Evolutionary conservation across 2,329 filamentous ascomycete genomes (phyloP).

Genomic region (Microascus cirrosus): DNA sequence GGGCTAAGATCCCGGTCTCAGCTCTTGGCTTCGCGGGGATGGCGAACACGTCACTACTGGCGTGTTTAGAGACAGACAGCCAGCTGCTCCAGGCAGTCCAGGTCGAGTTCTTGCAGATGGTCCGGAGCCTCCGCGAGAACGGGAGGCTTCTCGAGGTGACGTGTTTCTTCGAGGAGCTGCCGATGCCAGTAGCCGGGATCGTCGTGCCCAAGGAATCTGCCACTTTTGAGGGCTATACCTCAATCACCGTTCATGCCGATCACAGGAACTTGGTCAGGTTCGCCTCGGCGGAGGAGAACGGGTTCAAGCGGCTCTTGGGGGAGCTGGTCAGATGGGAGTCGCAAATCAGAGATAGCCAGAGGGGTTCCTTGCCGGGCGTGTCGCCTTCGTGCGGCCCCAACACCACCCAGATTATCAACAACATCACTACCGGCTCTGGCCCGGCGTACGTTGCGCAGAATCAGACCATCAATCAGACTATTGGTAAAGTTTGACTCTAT

Average conservation of each 20-base stretch:
- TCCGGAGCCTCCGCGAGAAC: slow-evolving; percentile 10
- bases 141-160: slow-evolving; percentile 13
- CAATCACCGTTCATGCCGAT: slow-evolving; percentile 17
- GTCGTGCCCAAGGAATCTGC: slow-evolving; percentile 19
- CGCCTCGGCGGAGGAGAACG: slow-evolving; percentile 13
- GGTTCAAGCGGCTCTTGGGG: slow-evolving; percentile 15
- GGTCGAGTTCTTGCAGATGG: slow-evolving; percentile 14
- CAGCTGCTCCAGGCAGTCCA: slow-evolving; percentile 14
- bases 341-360: not conserved
- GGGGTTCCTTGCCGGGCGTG: too few relatives aligned
- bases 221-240: slow-evolving; percentile 15
- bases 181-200: slow-evolving; percentile 11
- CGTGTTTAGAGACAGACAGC: slow-evolving; percentile 14
- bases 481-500: too few relatives aligned
- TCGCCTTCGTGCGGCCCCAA: too few relatives aligned
- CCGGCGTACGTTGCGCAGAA: too few relatives aligned
- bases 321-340: slow-evolving; percentile 7
- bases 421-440: too few relatives aligned
- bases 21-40: slow-evolving; percentile 9
- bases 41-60: slow-evolving; percentile 17
- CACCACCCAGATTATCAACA: too few relatives aligned
- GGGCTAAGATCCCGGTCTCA: slow-evolving; percentile 11
- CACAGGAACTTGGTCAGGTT: slow-evolving; percentile 22
- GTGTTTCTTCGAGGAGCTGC: slow-evolving; percentile 24
- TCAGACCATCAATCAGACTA: too few relatives aligned